These are phyloP conservation scores for Aspergillus tanneri DNA, from an alignment of 2,329 filamentous ascomycete genomes.

Conservation along the genomic window DNA sequence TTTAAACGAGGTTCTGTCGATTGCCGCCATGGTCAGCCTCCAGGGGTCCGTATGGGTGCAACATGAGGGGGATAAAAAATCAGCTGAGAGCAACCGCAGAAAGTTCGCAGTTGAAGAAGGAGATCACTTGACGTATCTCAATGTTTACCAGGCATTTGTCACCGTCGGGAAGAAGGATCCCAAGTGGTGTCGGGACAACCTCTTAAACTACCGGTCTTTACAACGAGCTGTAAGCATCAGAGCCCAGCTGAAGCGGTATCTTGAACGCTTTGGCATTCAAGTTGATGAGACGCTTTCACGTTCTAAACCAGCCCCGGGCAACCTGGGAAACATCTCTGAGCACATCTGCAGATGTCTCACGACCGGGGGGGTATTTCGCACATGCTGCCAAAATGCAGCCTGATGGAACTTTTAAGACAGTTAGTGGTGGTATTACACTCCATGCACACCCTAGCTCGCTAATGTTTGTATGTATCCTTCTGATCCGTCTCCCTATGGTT, in stretches of 20 bases:
- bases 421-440: constrained; percentile 74
- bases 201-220: constrained; percentile 83
- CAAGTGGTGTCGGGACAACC: constrained; percentile 83
- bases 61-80: constrained; percentile 73
- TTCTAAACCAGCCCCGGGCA: constrained; percentile 31
- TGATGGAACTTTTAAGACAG: constrained; percentile 83
- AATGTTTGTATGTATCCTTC: constrained; percentile 67
- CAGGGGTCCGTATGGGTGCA: constrained; percentile 81
- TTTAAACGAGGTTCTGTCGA: constrained; percentile 80
- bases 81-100: constrained; percentile 69
- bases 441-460: constrained; percentile 88
- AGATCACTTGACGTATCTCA: constrained; percentile 87
- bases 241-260: constrained; percentile 78
- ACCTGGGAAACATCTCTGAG: constrained; percentile 59
- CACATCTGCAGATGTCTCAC: constrained; percentile 82
- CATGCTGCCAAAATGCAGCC: constrained; percentile 92
- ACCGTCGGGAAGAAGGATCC: constrained; percentile 78
- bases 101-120: constrained; percentile 92
- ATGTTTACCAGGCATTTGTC: constrained; percentile 88
- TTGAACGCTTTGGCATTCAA: constrained; percentile 78
- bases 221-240: constrained; percentile 79
- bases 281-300: constrained; percentile 59
- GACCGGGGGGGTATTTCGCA: constrained; percentile 84
- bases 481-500: not conserved
- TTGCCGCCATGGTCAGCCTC: constrained; percentile 89